phyloP scores from a whole-genome alignment of 345 rosid genomes.

The Abelmoschus esculentus region DNA sequence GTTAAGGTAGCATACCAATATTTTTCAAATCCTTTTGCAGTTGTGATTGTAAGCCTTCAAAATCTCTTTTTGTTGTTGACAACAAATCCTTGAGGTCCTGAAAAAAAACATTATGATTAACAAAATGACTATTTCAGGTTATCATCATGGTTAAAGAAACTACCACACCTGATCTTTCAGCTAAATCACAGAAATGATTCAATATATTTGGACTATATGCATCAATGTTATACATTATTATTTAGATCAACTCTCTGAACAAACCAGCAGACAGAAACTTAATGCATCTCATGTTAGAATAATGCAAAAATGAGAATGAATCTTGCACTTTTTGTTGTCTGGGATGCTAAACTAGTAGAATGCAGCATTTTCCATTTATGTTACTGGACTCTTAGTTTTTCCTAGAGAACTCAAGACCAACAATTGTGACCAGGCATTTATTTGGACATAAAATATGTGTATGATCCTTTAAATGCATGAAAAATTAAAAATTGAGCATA shows the following conservation, averaged over 20 bases:
- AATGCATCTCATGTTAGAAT: neutral
- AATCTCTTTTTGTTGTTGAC: conserved; percentile 50
- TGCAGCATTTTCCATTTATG: neutral
- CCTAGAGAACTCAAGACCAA: neutral
- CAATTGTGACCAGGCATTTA: neutral
- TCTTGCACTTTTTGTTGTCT: neutral
- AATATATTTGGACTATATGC: too few relatives aligned
- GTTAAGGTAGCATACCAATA: conserved; percentile 38
- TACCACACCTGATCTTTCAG: too few relatives aligned
- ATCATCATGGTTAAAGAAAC: too few relatives aligned
- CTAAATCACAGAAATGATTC: too few relatives aligned
- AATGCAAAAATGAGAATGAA: neutral
- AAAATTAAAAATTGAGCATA: neutral
- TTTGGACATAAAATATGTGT: neutral
- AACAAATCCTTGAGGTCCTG: conserved; percentile 70
- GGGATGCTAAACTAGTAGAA: neutral
- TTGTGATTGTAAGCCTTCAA: conserved; percentile 51
- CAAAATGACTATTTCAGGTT: too few relatives aligned
- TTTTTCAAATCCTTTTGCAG: conserved; percentile 55
- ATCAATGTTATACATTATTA: too few relatives aligned
- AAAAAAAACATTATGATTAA: conserved; percentile 8
- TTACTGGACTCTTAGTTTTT: neutral
- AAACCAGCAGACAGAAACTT: too few relatives aligned
- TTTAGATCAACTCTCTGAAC: neutral
- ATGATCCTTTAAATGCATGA: neutral